A percentile compares a stretch with the other conserved stretches of the same genome.
These are phyloP conservation scores for Aspergillus nomiae DNA, from an alignment of 2,329 filamentous ascomycete genomes.

Conservation along the genomic window DNA sequence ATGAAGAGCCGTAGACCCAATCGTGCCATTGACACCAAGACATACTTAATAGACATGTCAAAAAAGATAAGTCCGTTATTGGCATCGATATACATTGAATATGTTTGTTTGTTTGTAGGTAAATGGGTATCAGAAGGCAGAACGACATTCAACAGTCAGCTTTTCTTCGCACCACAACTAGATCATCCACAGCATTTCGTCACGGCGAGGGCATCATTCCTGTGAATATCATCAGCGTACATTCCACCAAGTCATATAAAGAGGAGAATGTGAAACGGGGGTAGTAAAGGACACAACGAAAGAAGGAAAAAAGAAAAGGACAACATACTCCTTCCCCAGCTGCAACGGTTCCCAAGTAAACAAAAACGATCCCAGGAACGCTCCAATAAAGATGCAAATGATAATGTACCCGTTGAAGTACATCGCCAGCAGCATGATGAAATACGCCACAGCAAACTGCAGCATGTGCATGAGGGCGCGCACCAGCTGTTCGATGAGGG, in stretches of 20 bases:
- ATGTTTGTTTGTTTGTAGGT: neutral
- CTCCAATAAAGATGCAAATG: constrained; percentile 77
- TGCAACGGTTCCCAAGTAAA: constrained; percentile 66
- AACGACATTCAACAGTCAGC: neutral
- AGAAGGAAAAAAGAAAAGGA: too few species aligned
- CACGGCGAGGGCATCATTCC: constrained; percentile 25
- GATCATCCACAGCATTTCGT: constrained; percentile 28
- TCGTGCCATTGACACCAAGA: too few species aligned
- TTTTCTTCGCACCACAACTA: neutral
- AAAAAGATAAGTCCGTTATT: neutral
- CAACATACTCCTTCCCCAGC: constrained; percentile 23
- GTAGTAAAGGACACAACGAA: too few species aligned
- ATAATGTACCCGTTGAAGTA: constrained; percentile 74
- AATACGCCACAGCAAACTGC: constrained; percentile 75
- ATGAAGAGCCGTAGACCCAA: too few species aligned
- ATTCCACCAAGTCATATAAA: neutral
- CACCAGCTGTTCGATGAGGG: constrained; percentile 64
- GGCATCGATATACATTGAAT: neutral
- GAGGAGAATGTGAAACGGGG: neutral
- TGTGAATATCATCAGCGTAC: constrained; percentile 1
- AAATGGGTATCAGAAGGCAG: neutral
- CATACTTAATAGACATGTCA: too few species aligned
- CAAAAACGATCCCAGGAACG: constrained; percentile 70
- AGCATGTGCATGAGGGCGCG: constrained; percentile 68
- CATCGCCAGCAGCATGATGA: constrained; percentile 72